These are phyloP conservation scores for Hyphopichia khmerensis DNA, from an alignment of 1,139 yeast genomes.

Conservation along the genomic window DNA sequence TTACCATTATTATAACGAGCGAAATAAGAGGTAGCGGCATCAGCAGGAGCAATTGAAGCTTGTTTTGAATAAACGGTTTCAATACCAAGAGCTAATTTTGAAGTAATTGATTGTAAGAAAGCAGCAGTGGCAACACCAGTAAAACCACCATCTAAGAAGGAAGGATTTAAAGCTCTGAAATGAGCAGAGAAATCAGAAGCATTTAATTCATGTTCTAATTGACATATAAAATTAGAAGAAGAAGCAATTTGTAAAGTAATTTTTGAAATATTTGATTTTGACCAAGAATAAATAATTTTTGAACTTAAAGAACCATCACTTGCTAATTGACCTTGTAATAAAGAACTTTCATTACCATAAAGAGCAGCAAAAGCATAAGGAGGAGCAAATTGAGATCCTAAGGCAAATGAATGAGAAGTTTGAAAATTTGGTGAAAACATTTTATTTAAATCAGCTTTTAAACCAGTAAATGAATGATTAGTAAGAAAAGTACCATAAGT, in stretches of 20 bases:
- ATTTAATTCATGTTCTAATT: constrained; percentile 93
- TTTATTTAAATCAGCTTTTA: constrained; percentile 95
- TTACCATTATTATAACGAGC: constrained; percentile 84
- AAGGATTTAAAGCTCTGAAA: constrained; percentile 89
- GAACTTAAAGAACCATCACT: constrained; percentile 85
- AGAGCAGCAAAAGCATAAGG: constrained; percentile 91
- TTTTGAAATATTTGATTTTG: constrained; percentile 74
- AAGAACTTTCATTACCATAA: constrained; percentile 81
- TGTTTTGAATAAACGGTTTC: constrained; percentile 91
- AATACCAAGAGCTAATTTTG: constrained; percentile 82
- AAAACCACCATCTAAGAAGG: constrained; percentile 64
- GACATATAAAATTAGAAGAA: constrained; percentile 92
- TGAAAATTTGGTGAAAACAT: constrained; percentile 93
- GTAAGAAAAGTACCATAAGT: constrained; percentile 87
- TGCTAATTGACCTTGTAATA: constrained; percentile 90
- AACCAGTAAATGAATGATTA: constrained; percentile 92
- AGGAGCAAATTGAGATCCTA: constrained; percentile 86
- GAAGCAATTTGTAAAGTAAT: constrained; percentile 85
- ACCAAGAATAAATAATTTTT: constrained; percentile 91
- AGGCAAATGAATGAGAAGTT: constrained; percentile 89
- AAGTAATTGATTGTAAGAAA: constrained; percentile 82
- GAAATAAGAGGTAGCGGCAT: constrained; percentile 86
- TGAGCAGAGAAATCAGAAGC: constrained; percentile 86
- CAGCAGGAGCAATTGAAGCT: constrained; percentile 75
- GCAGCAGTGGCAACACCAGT: constrained; percentile 90